These are phyloP conservation scores for Backusella tarrabulga DNA, from an alignment of 192 early-diverging fungal species.

Conservation along the genomic window DNA sequence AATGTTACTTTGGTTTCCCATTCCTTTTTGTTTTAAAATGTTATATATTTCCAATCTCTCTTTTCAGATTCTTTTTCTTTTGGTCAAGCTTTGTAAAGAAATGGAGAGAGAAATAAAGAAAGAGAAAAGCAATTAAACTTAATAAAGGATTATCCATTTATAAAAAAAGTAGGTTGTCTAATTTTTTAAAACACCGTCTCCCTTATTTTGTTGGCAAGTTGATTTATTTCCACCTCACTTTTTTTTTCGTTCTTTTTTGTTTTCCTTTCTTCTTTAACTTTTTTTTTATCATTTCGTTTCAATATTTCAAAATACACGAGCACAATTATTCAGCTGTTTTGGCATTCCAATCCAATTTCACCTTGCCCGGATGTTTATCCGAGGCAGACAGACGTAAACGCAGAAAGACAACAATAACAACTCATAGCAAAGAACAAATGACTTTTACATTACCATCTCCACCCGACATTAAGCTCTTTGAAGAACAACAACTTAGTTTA, in stretches of 20 bases:
- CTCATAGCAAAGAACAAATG: neutral
- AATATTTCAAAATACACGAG: neutral
- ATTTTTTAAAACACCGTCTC: neutral
- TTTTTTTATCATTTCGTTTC: neutral
- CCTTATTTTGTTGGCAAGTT: neutral
- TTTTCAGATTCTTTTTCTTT: neutral
- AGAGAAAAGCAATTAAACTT: neutral
- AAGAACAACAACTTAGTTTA: neutral
- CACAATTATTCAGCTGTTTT: conserved; percentile 5
- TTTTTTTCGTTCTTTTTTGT: neutral
- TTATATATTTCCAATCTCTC: neutral
- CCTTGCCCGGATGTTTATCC: neutral
- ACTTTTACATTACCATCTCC: neutral
- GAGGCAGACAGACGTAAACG: conserved; percentile 10
- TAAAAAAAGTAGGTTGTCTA: neutral
- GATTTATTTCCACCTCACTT: neutral
- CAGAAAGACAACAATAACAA: neutral
- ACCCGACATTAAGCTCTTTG: neutral
- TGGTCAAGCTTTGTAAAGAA: neutral
- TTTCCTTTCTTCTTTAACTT: neutral
- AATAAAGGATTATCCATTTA: neutral
- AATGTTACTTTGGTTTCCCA: neutral
- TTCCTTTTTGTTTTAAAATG: neutral
- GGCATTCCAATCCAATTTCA: conserved; percentile 4
- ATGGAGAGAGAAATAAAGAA: neutral